Evolutionary conservation across 208 protist species (phyloP).

Genomic region (Crithidia expoeki): DNA sequence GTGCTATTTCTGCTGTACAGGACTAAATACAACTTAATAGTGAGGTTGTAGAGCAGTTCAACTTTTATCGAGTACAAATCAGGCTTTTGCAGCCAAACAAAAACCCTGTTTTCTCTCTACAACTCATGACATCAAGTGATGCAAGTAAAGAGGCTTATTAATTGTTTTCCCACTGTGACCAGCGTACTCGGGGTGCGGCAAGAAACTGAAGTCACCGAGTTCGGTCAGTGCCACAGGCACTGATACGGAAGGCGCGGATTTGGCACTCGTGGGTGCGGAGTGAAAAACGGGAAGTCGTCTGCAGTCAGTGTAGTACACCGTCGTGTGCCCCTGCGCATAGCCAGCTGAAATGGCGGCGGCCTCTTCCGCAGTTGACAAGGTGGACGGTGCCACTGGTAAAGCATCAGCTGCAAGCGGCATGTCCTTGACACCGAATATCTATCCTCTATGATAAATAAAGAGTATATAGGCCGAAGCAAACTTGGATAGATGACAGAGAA

Average conservation of each 20-base stretch:
- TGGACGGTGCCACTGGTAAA: neutral
- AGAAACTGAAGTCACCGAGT: slow-evolving; percentile 56
- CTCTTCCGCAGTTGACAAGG: slow-evolving; percentile 7
- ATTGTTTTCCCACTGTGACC: slow-evolving; percentile 33
- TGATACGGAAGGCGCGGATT: neutral
- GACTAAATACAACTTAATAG: no score
- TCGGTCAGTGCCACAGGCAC: neutral
- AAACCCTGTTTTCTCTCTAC: neutral
- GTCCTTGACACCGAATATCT: no score
- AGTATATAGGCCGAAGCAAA: no score
- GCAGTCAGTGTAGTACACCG: slow-evolving; percentile 56
- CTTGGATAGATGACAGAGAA: no score
- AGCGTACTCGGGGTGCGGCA: slow-evolving; percentile 67
- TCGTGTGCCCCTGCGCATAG: slow-evolving; percentile 21
- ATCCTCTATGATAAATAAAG: no score
- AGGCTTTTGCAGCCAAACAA: neutral
- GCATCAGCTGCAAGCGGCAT: no score
- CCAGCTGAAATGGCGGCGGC: slow-evolving; percentile 28
- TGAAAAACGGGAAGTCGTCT: slow-evolving; percentile 28
- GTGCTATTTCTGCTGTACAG: no score
- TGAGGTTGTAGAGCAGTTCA: no score
- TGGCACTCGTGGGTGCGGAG: neutral
- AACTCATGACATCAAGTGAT: slow-evolving; percentile 35
- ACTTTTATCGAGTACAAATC: no score
- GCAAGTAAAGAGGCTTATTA: slow-evolving; percentile 67